phyloP scores from a whole-genome alignment of 2,329 filamentous ascomycete genomes.

The Endoconidiophora polonica region DNA sequence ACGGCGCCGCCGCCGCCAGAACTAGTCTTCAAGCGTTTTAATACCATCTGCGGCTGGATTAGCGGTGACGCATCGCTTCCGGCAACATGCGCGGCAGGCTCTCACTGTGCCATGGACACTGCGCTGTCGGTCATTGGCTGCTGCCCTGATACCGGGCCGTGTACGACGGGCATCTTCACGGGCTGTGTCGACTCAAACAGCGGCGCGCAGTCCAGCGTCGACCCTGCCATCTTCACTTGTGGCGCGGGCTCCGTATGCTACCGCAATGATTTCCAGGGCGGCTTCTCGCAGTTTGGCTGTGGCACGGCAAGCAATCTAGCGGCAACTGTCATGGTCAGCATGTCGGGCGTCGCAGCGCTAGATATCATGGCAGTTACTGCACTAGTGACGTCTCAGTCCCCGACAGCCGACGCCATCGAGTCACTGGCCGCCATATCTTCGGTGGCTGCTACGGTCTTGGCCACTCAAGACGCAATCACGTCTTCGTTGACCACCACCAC shows the following conservation, averaged over 20 bases:
- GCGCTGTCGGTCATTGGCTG: slow-evolving; percentile 35
- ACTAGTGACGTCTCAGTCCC: slow-evolving; percentile 21
- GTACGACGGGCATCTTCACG: slow-evolving; percentile 39
- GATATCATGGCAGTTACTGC: slow-evolving; percentile 22
- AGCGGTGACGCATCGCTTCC: slow-evolving; percentile 33
- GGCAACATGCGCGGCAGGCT: slow-evolving; percentile 40
- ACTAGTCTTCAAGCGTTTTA: slow-evolving; percentile 70
- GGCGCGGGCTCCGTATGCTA: slow-evolving; percentile 35
- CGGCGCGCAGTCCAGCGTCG: slow-evolving; percentile 30
- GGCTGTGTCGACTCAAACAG: slow-evolving; percentile 38
- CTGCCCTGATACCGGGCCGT: slow-evolving; percentile 34
- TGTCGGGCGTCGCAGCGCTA: slow-evolving; percentile 25
- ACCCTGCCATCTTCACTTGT: slow-evolving; percentile 43
- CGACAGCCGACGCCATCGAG: not conserved
- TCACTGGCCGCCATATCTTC: not conserved
- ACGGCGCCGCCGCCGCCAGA: slow-evolving; percentile 27
- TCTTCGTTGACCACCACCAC: not conserved
- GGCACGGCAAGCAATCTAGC: slow-evolving; percentile 31
- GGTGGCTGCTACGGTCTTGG: not conserved
- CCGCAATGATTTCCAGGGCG: slow-evolving; percentile 36
- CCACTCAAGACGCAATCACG: not conserved
- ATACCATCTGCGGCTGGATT: slow-evolving; percentile 45
- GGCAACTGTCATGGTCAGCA: slow-evolving; percentile 31
- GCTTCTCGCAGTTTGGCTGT: slow-evolving; percentile 40
- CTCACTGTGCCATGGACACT: slow-evolving; percentile 39